A percentile compares a stretch with the other conserved stretches of the same genome.
Conservation (phyloP, 768 basidiomycete genomes). For the Melanogaster broomeanus region DNA sequence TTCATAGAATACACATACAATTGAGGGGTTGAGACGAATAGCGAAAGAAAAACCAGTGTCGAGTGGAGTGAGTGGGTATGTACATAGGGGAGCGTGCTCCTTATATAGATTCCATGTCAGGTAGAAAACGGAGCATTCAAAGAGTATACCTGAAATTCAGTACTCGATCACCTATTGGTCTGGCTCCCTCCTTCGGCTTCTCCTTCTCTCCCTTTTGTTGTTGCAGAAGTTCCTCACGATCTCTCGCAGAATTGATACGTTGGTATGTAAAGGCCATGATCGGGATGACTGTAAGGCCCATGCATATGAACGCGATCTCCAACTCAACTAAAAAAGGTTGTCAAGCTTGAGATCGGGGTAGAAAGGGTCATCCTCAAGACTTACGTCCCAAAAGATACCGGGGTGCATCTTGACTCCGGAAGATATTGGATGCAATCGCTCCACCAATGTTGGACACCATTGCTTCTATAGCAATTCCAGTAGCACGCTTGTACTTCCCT, state of each 20-base stretch:
- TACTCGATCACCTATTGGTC: conserved; percentile 44
- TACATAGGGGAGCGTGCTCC: no score
- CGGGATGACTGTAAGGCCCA: conserved; percentile 57
- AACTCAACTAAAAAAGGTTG: conserved; percentile 45
- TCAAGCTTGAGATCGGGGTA: neutral
- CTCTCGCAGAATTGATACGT: conserved; percentile 57
- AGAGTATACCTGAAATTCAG: conserved; percentile 58
- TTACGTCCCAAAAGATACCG: conserved; percentile 64
- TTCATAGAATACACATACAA: no score
- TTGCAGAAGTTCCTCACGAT: conserved; percentile 21
- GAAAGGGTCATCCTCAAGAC: conserved; percentile 20
- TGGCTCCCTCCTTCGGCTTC: neutral
- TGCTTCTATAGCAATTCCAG: conserved; percentile 63
- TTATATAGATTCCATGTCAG: no score
- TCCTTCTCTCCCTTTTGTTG: neutral
- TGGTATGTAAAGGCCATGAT: conserved; percentile 50
- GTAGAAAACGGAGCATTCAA: conserved; percentile 9
- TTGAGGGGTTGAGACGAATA: no score
- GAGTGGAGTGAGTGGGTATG: no score
- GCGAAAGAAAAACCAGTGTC: no score
- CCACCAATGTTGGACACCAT: conserved; percentile 63
- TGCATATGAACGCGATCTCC: conserved; percentile 68
- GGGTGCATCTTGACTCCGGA: conserved; percentile 57
- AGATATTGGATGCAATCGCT: conserved; percentile 66
- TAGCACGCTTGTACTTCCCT: conserved; percentile 67